Conservation (phyloP, 306 rosid species). For the Dryas drummondii region DNA sequence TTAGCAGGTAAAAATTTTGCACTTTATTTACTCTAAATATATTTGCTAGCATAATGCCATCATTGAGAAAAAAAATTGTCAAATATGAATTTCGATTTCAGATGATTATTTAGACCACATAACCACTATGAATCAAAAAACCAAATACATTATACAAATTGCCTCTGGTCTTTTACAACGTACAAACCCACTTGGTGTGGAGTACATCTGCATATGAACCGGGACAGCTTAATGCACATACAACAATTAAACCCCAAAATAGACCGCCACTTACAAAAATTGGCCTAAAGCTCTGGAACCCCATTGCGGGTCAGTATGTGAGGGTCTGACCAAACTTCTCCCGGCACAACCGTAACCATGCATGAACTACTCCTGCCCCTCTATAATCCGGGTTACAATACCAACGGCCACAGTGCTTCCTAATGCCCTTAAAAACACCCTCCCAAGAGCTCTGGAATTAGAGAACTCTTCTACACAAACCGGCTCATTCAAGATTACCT, state of each 20-base stretch:
- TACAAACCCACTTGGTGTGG: neutral
- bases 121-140: conserved; percentile 14
- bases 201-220: neutral
- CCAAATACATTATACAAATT: neutral
- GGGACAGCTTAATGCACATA: conserved; percentile 3
- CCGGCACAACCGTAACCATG: neutral
- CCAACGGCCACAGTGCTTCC: conserved; percentile 91
- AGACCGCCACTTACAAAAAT: neutral
- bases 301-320: neutral
- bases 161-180: neutral
- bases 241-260: conserved; percentile 1
- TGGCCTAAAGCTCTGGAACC: neutral
- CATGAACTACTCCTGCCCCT: conserved; percentile 35
- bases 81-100: neutral
- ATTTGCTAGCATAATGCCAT: too few relatives aligned
- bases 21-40: too few relatives aligned
- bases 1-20: too few relatives aligned
- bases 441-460: conserved; percentile 71
- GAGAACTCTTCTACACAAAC: conserved; percentile 79
- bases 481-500: conserved; percentile 69
- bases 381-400: conserved; percentile 64
- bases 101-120: neutral
- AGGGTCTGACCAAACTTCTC: neutral
- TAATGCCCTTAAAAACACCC: conserved; percentile 74
- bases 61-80: neutral